Percentiles rank a stretch among this genome's conserved stretches.
These are phyloP conservation scores for Tirmania nivea DNA, from an alignment of 495 filamentous ascomycete species.

Conservation along the genomic window DNA sequence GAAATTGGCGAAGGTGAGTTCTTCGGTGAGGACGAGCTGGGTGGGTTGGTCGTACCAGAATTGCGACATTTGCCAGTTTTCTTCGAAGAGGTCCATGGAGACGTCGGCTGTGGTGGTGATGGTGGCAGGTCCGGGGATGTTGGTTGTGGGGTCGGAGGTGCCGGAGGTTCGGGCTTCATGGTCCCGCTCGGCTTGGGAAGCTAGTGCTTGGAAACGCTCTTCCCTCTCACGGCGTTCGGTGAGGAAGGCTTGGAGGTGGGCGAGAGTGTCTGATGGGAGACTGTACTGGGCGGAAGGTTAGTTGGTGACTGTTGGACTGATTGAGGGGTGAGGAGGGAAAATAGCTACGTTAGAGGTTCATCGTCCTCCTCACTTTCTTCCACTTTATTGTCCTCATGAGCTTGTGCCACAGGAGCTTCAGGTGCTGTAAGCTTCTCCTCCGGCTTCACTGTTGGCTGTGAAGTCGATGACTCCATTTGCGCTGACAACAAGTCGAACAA, in stretches of 20 bases:
- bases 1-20: constrained; percentile 13
- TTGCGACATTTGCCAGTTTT: constrained; percentile 66
- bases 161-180: constrained; percentile 12
- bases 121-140: neutral
- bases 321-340: too few relatives aligned
- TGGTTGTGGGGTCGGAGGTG: neutral
- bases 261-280: constrained; percentile 37
- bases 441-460: too few relatives aligned
- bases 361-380: too few relatives aligned
- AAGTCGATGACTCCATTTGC: too few relatives aligned
- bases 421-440: too few relatives aligned
- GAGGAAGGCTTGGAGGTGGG: constrained; percentile 46
- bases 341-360: too few relatives aligned
- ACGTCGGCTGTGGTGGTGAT: constrained; percentile 18
- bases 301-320: too few relatives aligned
- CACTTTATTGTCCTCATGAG: too few relatives aligned
- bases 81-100: constrained; percentile 49
- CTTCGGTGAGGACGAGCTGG: constrained; percentile 35
- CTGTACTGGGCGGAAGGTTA: neutral
- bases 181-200: constrained; percentile 29
- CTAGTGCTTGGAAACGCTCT: constrained; percentile 40
- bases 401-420: too few relatives aligned
- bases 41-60: constrained; percentile 48
- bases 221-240: constrained; percentile 39
- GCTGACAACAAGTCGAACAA: too few relatives aligned